Base-by-base conservation (phyloP, 2,329 filamentous ascomycete genomes). In the Aspergillus quadricinctus region DNA sequence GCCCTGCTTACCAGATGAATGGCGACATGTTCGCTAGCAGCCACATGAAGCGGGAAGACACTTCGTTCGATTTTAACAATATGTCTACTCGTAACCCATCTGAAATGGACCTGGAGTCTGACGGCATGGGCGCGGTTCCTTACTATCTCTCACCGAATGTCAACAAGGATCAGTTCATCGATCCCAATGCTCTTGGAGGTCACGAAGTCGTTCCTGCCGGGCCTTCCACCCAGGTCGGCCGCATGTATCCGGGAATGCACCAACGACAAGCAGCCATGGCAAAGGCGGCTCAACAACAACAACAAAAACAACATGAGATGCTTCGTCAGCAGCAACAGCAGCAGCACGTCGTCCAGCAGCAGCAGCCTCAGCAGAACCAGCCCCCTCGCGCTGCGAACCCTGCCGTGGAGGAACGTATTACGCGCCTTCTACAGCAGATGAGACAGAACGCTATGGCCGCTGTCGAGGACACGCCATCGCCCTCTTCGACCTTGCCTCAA, bases 191-290 rank as follows among this genome's bases (percentile, higher is more conserved):
- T 56, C 86, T 94, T 60, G 84, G 80, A 52, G 79, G 80, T 50
- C 81, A 88, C 69, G 85, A 89, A 65, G 77, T 85, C 61, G 73
- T 75, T 29, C 78, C 80, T 52, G 71, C 76, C 72, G 66, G 77
- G 74, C 69, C 81, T 75, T 49, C 77, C 78, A 57, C 83, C 58
- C 78, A 82, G 37, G 81, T 87, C 52, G 88, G 90, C 62, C 86
- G 92, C 62, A 86, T 95, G 64, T 97, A 90, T 80, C 93, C 93
- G 11, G 93, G 92, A 53, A 94, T 96, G 83, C 93, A 97, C 77
- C 90, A 92, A 68, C 91, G 92, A 71, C 85, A 88, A 75, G 92
- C 91, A 50, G 90, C 90, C 57, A 78, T 90, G 66, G 87, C 87
- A 60, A 90, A 89, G 77, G 86, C 86, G 65, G 83, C 83, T 27